Evolutionary conservation across 306 rosid species (phyloP).

Genomic region (Betula pendula): DNA sequence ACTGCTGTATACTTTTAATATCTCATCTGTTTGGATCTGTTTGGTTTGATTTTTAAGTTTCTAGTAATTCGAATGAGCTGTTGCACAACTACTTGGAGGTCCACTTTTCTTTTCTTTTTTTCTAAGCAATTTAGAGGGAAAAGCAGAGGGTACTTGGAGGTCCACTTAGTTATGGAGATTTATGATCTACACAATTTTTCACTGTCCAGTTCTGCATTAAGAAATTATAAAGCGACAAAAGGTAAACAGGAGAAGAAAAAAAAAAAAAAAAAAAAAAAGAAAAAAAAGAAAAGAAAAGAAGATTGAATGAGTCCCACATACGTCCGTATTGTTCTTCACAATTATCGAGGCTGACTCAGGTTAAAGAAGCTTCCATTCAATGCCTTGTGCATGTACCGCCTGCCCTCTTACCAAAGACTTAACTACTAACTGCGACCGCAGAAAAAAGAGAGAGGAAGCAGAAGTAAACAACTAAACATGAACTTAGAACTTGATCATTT

Average conservation of each 20-base stretch:
- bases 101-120: too few species aligned
- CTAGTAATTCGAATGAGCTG: not conserved
- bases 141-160: too few species aligned
- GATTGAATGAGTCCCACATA: too few species aligned
- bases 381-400: constrained; percentile 8
- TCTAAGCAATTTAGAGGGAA: too few species aligned
- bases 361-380: constrained; percentile 12
- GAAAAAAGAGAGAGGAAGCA: too few species aligned
- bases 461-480: too few species aligned
- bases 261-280: too few species aligned
- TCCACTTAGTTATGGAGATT: not conserved
- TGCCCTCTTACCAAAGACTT: not conserved
- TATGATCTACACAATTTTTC: not conserved
- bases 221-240: too few species aligned
- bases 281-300: too few species aligned
- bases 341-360: not conserved
- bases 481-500: constrained; percentile 33
- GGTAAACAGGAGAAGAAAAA: too few species aligned
- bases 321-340: not conserved
- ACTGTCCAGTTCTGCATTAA: not conserved
- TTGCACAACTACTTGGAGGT: too few species aligned
- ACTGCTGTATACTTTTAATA: not conserved
- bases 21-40: not conserved
- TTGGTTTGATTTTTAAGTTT: not conserved
- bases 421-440: not conserved